phyloP scores from a whole-genome alignment of 148 eudicot genomes.

The Salicornia ramosissima region DNA sequence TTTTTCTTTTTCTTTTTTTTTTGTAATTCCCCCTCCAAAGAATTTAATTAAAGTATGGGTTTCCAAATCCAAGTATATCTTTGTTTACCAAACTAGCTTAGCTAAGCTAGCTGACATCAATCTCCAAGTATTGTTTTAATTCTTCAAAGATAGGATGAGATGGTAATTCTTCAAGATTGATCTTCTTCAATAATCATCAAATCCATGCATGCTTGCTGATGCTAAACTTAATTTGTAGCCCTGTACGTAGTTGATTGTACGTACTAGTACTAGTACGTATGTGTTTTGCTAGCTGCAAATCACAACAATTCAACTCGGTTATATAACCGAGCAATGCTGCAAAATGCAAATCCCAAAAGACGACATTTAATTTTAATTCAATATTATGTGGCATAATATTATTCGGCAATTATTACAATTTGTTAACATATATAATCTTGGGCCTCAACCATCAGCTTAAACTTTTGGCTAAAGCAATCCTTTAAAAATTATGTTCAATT shows the following conservation, averaged over 20 bases:
- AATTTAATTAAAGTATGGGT: not conserved
- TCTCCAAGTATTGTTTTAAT: constrained; percentile 17
- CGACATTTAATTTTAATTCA: not conserved
- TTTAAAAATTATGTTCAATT: no score
- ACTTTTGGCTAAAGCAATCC: no score
- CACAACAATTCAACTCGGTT: constrained; percentile 15
- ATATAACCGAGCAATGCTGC: constrained; percentile 15
- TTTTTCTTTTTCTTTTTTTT: not conserved
- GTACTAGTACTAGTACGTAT: constrained; percentile 5
- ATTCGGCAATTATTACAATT: not conserved
- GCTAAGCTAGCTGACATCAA: constrained; percentile 23
- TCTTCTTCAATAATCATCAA: not conserved
- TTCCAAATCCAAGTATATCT: constrained; percentile 12
- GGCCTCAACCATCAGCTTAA: no score
- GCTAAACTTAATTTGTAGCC: constrained; percentile 18
- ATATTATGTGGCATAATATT: not conserved
- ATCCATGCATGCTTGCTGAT: constrained; percentile 9
- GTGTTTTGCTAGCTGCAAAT: constrained; percentile 24
- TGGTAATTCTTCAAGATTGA: constrained; percentile 1
- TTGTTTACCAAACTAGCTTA: constrained; percentile 23
- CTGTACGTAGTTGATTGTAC: no score
- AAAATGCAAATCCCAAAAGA: constrained; percentile 15
- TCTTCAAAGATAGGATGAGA: no score
- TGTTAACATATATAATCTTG: no score
- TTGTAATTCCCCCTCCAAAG: not conserved